These are phyloP conservation scores for Bothriochloa decipiens DNA, from an alignment of 176 grass and related monocot species.

Conservation along the genomic window DNA sequence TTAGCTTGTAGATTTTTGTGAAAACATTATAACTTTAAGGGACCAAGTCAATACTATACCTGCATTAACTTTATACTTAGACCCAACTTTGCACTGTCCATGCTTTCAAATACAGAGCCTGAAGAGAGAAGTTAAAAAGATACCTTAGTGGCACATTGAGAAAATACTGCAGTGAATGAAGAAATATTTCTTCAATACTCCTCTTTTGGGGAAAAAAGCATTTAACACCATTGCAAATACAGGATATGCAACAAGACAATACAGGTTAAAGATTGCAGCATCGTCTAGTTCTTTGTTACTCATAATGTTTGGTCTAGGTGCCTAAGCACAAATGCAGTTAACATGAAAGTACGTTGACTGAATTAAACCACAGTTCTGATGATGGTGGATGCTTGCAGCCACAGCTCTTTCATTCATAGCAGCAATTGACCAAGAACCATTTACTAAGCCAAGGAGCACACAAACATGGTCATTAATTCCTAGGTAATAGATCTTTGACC, in stretches of 20 bases:
- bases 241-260: background rate
- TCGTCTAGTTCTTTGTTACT: background rate
- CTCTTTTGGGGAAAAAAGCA: background rate
- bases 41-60: slow-evolving; percentile 11
- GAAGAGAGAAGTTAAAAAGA: slow-evolving; percentile 19
- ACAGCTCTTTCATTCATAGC: background rate
- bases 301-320: background rate
- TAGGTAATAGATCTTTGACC: background rate
- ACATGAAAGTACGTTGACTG: background rate
- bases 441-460: background rate
- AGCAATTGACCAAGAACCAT: background rate
- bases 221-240: background rate
- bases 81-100: slow-evolving; percentile 60
- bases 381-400: background rate
- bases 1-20: background rate
- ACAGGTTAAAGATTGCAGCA: background rate
- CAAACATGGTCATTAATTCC: background rate
- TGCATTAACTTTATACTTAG: slow-evolving; percentile 92
- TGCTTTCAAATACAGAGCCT: slow-evolving; percentile 82
- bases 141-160: background rate
- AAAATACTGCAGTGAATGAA: slow-evolving; percentile 10
- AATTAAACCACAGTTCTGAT: background rate
- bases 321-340: too few relatives aligned
- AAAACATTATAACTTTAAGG: background rate
- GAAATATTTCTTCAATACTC: background rate